Base-by-base conservation (phyloP, 2,329 filamentous ascomycete genomes). In the Aspergillus sp. region DNA sequence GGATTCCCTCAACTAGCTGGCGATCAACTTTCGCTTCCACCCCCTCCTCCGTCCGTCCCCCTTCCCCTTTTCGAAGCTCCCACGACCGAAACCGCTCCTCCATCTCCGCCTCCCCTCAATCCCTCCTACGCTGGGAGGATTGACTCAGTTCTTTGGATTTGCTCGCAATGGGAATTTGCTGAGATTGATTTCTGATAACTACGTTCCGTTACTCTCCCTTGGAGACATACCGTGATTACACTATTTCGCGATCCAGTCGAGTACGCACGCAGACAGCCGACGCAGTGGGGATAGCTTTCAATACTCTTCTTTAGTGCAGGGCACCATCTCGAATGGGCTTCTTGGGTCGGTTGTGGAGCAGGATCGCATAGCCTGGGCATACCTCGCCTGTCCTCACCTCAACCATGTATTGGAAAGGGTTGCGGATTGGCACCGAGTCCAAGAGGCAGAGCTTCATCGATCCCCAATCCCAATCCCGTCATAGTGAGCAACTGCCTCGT, bases 401-500 rank as follows among this genome's bases (percentile, higher is more conserved):
- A 59, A 57, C 51, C 53, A 68, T 68, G 65, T 62, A 66, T 64
- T 67, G 65, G 62, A 66, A 65, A 60, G 61, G 60, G 40, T 53
- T 67, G 43, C 61, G 65, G 43, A 55, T 68, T 33, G 57, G 59
- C 48, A 59, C 50, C 52, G 57, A 58, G 33, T 56, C 61, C 41
- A 68, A 66, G 51, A 53, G 61, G 52, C 64, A 61, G 39, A 65
- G 57, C 47, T 49, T 58, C 39, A 47, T 61, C 30, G 61, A 65
- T 40, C 49, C 31, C 30, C 54, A 57, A 34, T 28, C 53, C 29
- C 55, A 57, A 34, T 47, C 56, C 38, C 63, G 64, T 44, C 63
- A 59, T 50, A 67, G 64, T 46, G 65, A 67, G 49, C 64, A 68
- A 45, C 43, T 65, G 12, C 57, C 62, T 44, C 65, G 65, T 53